These are phyloP conservation scores for Fistulina hepatica DNA, from an alignment of 1,284 basidiomycete genomes.

Conservation along the genomic window DNA sequence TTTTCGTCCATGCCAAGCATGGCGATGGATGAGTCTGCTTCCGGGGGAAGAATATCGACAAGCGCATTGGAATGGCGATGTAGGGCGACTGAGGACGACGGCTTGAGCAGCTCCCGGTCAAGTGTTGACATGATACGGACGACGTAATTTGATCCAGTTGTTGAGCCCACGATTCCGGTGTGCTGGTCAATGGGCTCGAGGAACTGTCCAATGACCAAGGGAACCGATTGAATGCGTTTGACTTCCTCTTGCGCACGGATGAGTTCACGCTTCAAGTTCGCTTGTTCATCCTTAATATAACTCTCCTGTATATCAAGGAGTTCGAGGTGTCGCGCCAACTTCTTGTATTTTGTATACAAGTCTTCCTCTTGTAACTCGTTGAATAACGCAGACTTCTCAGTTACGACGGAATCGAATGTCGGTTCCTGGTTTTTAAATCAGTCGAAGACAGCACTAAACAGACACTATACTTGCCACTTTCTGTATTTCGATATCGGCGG, in stretches of 20 bases:
- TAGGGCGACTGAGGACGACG: conserved; percentile 92
- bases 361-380: conserved; percentile 87
- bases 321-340: conserved; percentile 84
- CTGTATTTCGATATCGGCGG: conserved; percentile 76
- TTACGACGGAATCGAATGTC: conserved; percentile 78
- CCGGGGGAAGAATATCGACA: conserved; percentile 96
- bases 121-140: conserved; percentile 96
- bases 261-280: conserved; percentile 95
- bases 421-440: conserved; percentile 54
- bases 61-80: conserved; percentile 98
- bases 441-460: conserved; percentile 3
- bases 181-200: conserved; percentile 98
- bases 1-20: conserved; percentile 93
- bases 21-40: conserved; percentile 94
- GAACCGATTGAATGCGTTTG: conserved; percentile 97
- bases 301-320: conserved; percentile 93
- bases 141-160: conserved; percentile 97
- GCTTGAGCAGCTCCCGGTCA: conserved; percentile 95
- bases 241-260: conserved; percentile 99
- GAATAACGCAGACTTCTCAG: conserved; percentile 79
- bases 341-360: conserved; percentile 92
- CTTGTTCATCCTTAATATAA: conserved; percentile 99
- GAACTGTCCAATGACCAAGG: conserved; percentile 99
- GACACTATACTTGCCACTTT: conserved; percentile 51
- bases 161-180: conserved; percentile 95